These are phyloP conservation scores for Raffaelea arxii DNA, from an alignment of 2,329 filamentous ascomycete genomes.

Conservation along the genomic window DNA sequence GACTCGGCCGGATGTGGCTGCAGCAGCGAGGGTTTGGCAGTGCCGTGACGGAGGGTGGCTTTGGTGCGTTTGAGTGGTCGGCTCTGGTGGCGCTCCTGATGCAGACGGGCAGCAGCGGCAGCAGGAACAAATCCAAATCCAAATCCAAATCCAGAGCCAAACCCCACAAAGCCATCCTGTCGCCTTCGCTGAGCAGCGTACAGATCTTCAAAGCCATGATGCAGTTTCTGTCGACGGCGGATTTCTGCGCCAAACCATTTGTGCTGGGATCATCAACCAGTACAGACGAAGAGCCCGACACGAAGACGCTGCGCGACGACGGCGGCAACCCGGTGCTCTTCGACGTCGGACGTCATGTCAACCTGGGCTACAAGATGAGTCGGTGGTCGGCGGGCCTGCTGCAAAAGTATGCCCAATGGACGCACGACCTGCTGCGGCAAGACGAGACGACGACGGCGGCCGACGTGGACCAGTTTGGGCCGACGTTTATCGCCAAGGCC, in stretches of 20 bases:
- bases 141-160: no score
- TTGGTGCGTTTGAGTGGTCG: slow-evolving; percentile 89
- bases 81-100: slow-evolving; percentile 71
- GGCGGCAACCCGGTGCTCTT: slow-evolving; percentile 59
- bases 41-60: slow-evolving; percentile 64
- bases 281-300: slow-evolving; percentile 23
- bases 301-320: slow-evolving; percentile 25
- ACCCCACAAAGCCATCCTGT: slow-evolving; percentile 43
- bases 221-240: slow-evolving; percentile 71
- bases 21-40: slow-evolving; percentile 74
- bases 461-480: slow-evolving; percentile 68
- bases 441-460: slow-evolving; percentile 29
- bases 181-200: slow-evolving; percentile 74
- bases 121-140: no score
- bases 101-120: slow-evolving; percentile 65
- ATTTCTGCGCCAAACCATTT: slow-evolving; percentile 60
- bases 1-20: slow-evolving; percentile 82
- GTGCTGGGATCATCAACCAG: slow-evolving; percentile 34
- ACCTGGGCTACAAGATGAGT: slow-evolving; percentile 85
- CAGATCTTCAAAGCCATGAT: slow-evolving; percentile 91
- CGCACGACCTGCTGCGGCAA: slow-evolving; percentile 66
- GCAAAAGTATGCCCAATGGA: slow-evolving; percentile 63
- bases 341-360: slow-evolving; percentile 64
- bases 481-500: slow-evolving; percentile 64
- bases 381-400: slow-evolving; percentile 70